A percentile compares a stretch with the other conserved stretches of the same genome.
phyloP scores from a whole-genome alignment of 2,329 filamentous ascomycete genomes.

The Neocatenulostroma microsporum region DNA sequence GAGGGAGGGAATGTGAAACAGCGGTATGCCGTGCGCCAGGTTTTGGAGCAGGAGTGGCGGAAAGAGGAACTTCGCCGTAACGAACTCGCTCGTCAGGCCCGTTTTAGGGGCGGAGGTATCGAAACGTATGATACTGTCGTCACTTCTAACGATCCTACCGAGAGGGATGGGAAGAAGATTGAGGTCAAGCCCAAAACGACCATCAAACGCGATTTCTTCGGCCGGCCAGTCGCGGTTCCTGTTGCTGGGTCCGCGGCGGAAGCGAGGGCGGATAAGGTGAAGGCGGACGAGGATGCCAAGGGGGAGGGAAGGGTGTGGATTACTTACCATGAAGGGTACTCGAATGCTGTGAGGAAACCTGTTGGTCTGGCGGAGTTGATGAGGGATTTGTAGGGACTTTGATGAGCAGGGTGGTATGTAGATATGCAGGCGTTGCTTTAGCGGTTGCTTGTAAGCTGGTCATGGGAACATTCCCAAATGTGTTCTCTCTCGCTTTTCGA shows the following conservation, averaged over 20 bases:
- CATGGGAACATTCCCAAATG: too few species aligned
- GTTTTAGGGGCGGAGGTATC: constrained; percentile 47
- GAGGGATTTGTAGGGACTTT: constrained; percentile 42
- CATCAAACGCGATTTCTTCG: constrained; percentile 65
- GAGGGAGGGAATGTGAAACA: constrained; percentile 64
- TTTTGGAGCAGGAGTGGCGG: constrained; percentile 81
- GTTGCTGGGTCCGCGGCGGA: constrained; percentile 32
- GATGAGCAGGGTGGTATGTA: too few species aligned
- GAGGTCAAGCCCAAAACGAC: constrained; percentile 23
- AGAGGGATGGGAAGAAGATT: constrained; percentile 11
- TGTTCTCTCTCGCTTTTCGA: too few species aligned
- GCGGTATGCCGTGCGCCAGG: constrained; percentile 87
- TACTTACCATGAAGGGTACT: constrained; percentile 81
- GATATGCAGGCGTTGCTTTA: too few species aligned
- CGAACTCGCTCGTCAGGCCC: constrained; percentile 56
- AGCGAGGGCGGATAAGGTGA: constrained; percentile 28
- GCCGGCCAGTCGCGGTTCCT: constrained; percentile 54
- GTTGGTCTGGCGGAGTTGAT: constrained; percentile 74
- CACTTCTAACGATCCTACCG: not conserved
- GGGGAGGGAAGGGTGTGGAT: constrained; percentile 67
- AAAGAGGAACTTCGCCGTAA: constrained; percentile 63
- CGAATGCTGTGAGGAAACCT: constrained; percentile 85
- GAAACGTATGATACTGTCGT: not conserved
- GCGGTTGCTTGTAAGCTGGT: too few species aligned
- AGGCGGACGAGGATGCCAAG: constrained; percentile 31